Conservation (phyloP, 257 asterid genomes). For the Plantago major region DNA sequence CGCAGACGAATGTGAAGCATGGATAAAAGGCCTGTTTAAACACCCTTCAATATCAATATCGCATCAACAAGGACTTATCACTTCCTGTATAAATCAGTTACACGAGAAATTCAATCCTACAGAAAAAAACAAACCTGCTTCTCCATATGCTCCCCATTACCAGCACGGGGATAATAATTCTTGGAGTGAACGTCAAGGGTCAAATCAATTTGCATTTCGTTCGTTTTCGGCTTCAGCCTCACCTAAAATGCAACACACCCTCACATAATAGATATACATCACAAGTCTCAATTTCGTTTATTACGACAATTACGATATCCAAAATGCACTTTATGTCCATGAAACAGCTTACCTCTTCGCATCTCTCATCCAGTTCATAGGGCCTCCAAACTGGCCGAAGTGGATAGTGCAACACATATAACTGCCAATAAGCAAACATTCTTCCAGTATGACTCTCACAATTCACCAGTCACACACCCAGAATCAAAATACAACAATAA, state of each 20-base stretch:
- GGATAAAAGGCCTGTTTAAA: neutral
- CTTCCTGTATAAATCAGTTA: no score
- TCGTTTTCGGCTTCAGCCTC: constrained; percentile 56
- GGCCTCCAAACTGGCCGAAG: constrained; percentile 86
- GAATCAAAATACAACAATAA: neutral
- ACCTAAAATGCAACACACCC: constrained; percentile 40
- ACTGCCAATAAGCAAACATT: constrained; percentile 29
- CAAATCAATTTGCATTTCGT: constrained; percentile 76
- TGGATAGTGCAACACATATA: constrained; percentile 72
- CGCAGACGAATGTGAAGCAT: no score
- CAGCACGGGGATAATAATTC: constrained; percentile 56
- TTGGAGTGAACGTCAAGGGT: constrained; percentile 52
- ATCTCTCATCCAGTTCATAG: constrained; percentile 64
- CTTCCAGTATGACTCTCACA: constrained; percentile 1
- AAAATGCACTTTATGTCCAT: neutral
- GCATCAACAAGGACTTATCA: no score
- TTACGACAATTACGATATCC: neutral
- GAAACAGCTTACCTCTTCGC: constrained; percentile 51
- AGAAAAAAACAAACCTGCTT: constrained; percentile 48
- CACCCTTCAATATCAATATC: neutral
- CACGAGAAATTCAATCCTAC: neutral
- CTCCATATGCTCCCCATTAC: constrained; percentile 29
- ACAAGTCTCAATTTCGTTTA: no score
- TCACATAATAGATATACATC: no score
- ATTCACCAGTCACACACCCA: neutral